Percentiles rank a stretch among this genome's conserved stretches.
Conservation (phyloP, 768 basidiomycete genomes). For the Boletus reticuloceps region DNA sequence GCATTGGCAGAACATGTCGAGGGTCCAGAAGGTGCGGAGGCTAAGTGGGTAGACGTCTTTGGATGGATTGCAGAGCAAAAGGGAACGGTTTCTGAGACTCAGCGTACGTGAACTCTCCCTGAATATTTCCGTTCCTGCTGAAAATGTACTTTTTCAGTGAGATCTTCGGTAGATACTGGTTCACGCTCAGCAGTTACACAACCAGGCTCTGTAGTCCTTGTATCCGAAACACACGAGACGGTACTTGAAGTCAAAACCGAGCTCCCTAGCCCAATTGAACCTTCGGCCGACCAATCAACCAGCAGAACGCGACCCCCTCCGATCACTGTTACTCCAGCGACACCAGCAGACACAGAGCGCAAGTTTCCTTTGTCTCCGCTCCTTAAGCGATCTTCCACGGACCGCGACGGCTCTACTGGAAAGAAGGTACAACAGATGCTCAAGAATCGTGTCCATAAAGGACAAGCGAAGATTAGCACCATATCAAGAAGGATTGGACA, state of each 20-base stretch:
- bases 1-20: constrained; percentile 79
- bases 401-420: constrained; percentile 51
- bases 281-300: not conserved
- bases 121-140: not conserved
- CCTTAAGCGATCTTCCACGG: constrained; percentile 29
- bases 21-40: constrained; percentile 80
- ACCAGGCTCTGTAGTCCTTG: constrained; percentile 7
- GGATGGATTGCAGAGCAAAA: constrained; percentile 75
- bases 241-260: constrained; percentile 10
- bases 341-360: constrained; percentile 40
- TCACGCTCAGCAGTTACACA: constrained; percentile 28
- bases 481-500: constrained; percentile 76
- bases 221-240: constrained; percentile 13
- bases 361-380: constrained; percentile 18
- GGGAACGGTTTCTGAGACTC: constrained; percentile 29
- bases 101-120: constrained; percentile 16
- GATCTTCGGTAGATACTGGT: constrained; percentile 31
- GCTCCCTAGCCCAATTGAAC: constrained; percentile 1
- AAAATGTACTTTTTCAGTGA: constrained; percentile 14
- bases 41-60: constrained; percentile 82
- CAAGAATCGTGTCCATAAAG: constrained; percentile 71
- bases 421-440: constrained; percentile 77
- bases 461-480: constrained; percentile 68
- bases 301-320: constrained; percentile 22
- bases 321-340: constrained; percentile 64